Evolutionary conservation across 768 basidiomycete genomes (phyloP).

Genomic region (Nidularia pulvinata): DNA sequence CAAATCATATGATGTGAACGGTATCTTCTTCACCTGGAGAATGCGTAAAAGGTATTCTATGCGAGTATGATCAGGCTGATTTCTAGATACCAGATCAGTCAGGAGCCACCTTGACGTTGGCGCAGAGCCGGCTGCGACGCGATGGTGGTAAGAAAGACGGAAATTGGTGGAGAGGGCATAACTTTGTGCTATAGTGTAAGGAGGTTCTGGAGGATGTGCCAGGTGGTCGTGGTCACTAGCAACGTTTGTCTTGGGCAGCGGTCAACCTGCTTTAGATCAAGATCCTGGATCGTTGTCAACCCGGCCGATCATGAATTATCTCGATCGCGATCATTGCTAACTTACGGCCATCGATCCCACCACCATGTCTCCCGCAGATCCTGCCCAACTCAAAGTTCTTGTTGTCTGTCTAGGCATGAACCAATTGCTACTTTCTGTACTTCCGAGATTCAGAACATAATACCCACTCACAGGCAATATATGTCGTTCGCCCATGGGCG

Average conservation of each 20-base stretch:
- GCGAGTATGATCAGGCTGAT: not conserved
- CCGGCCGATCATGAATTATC: no score
- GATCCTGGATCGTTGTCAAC: no score
- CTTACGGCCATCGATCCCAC: slow-evolving; percentile 6
- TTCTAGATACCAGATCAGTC: not conserved
- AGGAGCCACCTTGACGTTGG: slow-evolving; percentile 68
- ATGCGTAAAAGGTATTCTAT: slow-evolving; percentile 82
- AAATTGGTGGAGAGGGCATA: slow-evolving; percentile 85
- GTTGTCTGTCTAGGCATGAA: slow-evolving; percentile 66
- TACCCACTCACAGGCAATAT: slow-evolving; percentile 60
- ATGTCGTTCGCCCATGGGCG: slow-evolving; percentile 91
- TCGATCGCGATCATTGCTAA: no score
- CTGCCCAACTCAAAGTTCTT: slow-evolving; percentile 50
- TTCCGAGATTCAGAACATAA: not conserved
- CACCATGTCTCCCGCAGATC: slow-evolving; percentile 3
- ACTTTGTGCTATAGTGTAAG: not conserved
- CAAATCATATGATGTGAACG: slow-evolving; percentile 80
- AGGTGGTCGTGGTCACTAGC: no score
- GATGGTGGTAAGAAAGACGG: slow-evolving; percentile 87
- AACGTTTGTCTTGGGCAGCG: no score
- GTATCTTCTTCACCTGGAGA: slow-evolving; percentile 84
- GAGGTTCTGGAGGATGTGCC: no score
- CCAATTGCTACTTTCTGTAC: not conserved
- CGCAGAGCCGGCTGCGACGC: slow-evolving; percentile 77
- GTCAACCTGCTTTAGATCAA: not conserved